Evolutionary conservation across 1,284 basidiomycete species (phyloP), one percentile per base, ranked within the genome.

Genomic region (Ceratobasidium theobromae): DNA sequence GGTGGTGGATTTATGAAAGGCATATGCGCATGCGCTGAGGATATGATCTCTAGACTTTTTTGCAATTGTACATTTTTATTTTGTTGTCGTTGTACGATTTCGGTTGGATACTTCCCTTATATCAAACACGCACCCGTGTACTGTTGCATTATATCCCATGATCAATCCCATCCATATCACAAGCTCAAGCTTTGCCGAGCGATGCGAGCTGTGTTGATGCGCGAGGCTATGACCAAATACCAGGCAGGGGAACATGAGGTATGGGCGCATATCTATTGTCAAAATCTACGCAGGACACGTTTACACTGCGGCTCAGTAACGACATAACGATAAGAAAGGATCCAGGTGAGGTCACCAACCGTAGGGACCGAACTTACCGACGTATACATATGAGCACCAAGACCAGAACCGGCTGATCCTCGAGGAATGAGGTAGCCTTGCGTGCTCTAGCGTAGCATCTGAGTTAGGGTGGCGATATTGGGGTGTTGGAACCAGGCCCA

Each of bases 271-370:
- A 38, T 62, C 28, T 51, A 62, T 51, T 51, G 33, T 21, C 48
- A 33, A n/a, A 33, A 52, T 32, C 49, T 52, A 33, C 25, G 33
- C 41, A 49, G 41, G 30, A 62, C 57, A 62, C 57, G 57, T 62
- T 57, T 43, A 28, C 9, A 57, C 23, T 8, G 30, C 23, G 41
- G 25, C 18, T 30, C 27, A 25, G 35, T 23, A 23, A 41, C 16
- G 14, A 41, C 4, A 1, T 2, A n/a, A n/a, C n/a, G n/a, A n/a
- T n/a, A n/a, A n/a, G n/a, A n/a, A n/a, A n/a, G n/a, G n/a, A n/a
- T n/a, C n/a, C n/a, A n/a, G n/a, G n/a, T n/a, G n/a, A n/a, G n/a
- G n/a, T n/a, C n/a, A n/a, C n/a, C n/a, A n/a, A n/a, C n/a, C n/a
- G n/a, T n/a, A n/a, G n/a, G n/a, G n/a, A n/a, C n/a, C n/a, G 35